Evolutionary conservation across 495 filamentous ascomycete genomes (phyloP).

Genomic region (Paragyromitra xinjiangensis): DNA sequence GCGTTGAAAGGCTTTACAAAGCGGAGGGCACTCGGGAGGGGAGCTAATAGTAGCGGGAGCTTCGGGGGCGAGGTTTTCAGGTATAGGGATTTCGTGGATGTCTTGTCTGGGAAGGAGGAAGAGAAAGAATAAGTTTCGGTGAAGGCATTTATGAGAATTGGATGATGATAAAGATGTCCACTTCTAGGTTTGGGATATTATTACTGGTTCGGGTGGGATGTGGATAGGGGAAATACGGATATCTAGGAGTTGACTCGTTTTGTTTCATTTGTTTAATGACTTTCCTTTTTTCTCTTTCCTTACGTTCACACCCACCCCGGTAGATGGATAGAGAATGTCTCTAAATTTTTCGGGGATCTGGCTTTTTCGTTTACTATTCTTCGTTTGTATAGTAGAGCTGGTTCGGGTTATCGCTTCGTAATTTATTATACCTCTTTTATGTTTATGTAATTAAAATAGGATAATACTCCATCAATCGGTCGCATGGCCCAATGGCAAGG

Average conservation of each 20-base stretch:
- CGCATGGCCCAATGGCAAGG: constrained; percentile 74
- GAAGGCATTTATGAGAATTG: not conserved
- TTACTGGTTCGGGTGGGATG: not conserved
- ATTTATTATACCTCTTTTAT: not conserved
- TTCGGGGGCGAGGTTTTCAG: constrained; percentile 75
- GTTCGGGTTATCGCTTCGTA: constrained; percentile 10
- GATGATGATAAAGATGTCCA: not conserved
- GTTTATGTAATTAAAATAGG: constrained; percentile 14
- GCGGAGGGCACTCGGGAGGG: constrained; percentile 65
- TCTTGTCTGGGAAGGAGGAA: constrained; percentile 64
- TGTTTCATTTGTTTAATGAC: not conserved
- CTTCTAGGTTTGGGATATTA: not conserved
- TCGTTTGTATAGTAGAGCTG: constrained; percentile 38
- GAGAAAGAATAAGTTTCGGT: constrained; percentile 54
- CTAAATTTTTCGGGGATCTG: not conserved
- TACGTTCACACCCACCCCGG: not conserved
- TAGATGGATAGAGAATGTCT: constrained; percentile 8
- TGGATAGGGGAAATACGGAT: not conserved
- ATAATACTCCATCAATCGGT: constrained; percentile 25
- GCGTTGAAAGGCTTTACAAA: constrained; percentile 85
- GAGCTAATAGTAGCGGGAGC: constrained; percentile 57
- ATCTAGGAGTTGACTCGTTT: constrained; percentile 15
- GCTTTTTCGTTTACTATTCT: constrained; percentile 18
- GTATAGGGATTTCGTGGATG: constrained; percentile 78
- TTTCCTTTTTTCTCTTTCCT: constrained; percentile 1